Percentiles rank a stretch among this genome's conserved stretches.
phyloP scores from a whole-genome alignment of 106 monocot species.

The Triglochin maritima region DNA sequence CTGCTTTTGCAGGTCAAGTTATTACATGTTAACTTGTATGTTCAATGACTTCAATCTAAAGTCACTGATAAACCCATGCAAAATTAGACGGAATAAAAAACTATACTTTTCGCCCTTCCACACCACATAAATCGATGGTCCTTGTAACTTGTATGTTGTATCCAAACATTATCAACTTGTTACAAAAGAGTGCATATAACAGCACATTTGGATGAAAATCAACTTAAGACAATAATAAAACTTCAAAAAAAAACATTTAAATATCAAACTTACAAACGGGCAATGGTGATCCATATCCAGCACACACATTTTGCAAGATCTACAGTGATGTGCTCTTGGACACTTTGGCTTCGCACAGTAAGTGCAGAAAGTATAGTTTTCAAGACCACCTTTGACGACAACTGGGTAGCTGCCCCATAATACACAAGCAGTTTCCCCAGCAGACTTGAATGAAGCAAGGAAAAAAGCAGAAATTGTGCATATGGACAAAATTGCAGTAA shows the following conservation, averaged over 20 bases:
- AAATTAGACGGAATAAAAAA: too few species aligned
- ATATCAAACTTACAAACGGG: conserved; percentile 73
- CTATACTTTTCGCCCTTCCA: too few species aligned
- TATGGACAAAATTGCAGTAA: conserved; percentile 50
- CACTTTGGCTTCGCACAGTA: conserved; percentile 85
- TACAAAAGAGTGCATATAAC: too few species aligned
- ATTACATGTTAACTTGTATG: too few species aligned
- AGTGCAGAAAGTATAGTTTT: conserved; percentile 63
- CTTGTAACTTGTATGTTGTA: too few species aligned
- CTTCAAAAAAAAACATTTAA: background rate
- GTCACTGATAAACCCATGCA: too few species aligned
- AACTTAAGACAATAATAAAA: too few species aligned
- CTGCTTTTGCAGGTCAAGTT: too few species aligned
- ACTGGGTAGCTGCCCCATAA: conserved; percentile 70
- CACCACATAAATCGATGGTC: too few species aligned
- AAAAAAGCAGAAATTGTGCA: conserved; percentile 53
- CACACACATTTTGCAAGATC: conserved; percentile 78
- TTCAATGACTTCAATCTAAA: too few species aligned
- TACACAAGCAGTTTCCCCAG: conserved; percentile 42
- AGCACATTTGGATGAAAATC: too few species aligned
- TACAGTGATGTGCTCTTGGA: conserved; percentile 88
- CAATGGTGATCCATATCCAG: conserved; percentile 99
- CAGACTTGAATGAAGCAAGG: conserved; percentile 49
- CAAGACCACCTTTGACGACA: conserved; percentile 54
- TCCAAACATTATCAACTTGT: too few species aligned